A percentile compares a stretch with the other conserved stretches of the same genome.
Conservation (phyloP, 441 rosid species). For the Pelargonium cotyledonis region DNA sequence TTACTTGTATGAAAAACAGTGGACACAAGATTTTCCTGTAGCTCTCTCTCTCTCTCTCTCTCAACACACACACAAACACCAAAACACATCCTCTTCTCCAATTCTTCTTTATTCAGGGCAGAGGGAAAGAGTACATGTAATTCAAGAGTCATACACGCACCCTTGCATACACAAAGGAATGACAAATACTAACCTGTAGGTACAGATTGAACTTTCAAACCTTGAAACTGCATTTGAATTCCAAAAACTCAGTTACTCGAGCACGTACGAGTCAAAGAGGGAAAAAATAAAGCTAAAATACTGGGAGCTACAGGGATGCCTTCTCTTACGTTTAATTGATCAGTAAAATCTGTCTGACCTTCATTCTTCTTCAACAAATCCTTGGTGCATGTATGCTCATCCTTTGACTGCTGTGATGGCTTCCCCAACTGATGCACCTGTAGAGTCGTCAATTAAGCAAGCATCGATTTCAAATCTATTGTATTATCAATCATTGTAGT, state of each 20-base stretch:
- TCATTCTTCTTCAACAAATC: slow-evolving; percentile 29
- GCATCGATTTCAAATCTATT: slow-evolving; percentile 19
- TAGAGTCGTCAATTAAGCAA: neutral
- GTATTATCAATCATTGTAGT: slow-evolving; percentile 2
- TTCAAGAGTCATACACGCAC: slow-evolving; percentile 10
- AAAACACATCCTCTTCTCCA: too few species aligned
- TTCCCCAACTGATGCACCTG: slow-evolving; percentile 19
- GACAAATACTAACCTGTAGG: slow-evolving; percentile 39
- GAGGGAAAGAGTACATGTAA: neutral
- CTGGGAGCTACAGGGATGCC: neutral
- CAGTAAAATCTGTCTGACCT: slow-evolving; percentile 23
- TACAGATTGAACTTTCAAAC: slow-evolving; percentile 29
- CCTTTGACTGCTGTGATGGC: slow-evolving; percentile 22
- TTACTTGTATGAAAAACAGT: neutral
- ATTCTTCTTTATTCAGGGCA: too few species aligned
- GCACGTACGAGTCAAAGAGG: neutral
- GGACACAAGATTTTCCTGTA: neutral
- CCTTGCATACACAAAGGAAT: neutral
- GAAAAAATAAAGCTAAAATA: neutral
- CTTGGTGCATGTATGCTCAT: slow-evolving; percentile 22
- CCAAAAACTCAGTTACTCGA: slow-evolving; percentile 7
- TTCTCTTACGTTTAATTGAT: slow-evolving; percentile 37
- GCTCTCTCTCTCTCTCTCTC: neutral
- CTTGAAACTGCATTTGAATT: slow-evolving; percentile 39
- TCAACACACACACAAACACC: neutral